phyloP scores from a whole-genome alignment of 306 rosid species.

The Parietaria judaica region DNA sequence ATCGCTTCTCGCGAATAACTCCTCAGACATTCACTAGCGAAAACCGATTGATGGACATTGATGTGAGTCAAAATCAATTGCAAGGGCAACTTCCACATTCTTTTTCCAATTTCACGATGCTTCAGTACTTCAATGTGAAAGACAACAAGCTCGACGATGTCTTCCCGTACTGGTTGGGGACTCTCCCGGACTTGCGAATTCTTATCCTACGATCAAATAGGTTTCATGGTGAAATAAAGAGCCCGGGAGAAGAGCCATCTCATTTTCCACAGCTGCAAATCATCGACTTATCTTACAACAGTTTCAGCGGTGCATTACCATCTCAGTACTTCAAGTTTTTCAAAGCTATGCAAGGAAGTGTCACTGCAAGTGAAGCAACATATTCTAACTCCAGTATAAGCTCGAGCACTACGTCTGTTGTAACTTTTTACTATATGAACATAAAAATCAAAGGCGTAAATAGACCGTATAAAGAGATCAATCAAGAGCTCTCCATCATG shows the following conservation, averaged over 20 bases:
- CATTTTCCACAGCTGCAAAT: constrained; percentile 13
- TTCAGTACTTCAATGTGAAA: constrained; percentile 10
- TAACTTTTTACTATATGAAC: not conserved
- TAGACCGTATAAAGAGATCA: not conserved
- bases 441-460: not conserved
- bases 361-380: not conserved
- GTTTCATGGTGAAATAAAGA: constrained; percentile 17
- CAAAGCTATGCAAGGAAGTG: constrained; percentile 13
- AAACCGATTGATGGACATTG: constrained; percentile 3
- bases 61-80: constrained; percentile 21
- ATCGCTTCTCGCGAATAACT: too few species aligned
- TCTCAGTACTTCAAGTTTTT: constrained; percentile 8
- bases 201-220: constrained; percentile 16
- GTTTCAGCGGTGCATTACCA: constrained; percentile 15
- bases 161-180: constrained; percentile 42
- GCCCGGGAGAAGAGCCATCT: too few species aligned
- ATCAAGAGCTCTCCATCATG: not conserved
- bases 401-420: not conserved
- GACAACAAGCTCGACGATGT: constrained; percentile 16
- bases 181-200: constrained; percentile 11
- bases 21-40: not conserved
- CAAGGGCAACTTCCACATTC: constrained; percentile 18
- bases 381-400: not conserved
- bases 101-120: constrained; percentile 2
- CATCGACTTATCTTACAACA: constrained; percentile 17